These are phyloP conservation scores for Sabuloglossum arenarium DNA, from an alignment of 495 filamentous ascomycete species.

Conservation along the genomic window DNA sequence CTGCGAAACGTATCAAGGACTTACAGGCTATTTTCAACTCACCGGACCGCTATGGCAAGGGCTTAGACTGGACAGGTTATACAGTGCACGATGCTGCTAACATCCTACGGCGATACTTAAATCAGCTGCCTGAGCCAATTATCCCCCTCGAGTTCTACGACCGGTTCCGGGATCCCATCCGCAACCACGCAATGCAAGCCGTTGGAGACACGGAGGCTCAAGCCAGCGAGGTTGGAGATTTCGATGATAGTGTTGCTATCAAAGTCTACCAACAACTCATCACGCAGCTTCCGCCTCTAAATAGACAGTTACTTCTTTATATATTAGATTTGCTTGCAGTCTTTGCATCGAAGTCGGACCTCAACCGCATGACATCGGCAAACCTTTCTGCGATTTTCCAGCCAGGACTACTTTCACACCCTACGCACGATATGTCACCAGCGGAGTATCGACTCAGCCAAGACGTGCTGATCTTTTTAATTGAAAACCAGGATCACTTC, in stretches of 20 bases:
- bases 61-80: slow-evolving; percentile 90
- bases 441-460: slow-evolving; percentile 87
- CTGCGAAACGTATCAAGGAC: slow-evolving; percentile 97
- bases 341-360: slow-evolving; percentile 90
- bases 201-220: slow-evolving; percentile 37
- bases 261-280: slow-evolving; percentile 71
- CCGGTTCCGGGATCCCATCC: slow-evolving; percentile 67
- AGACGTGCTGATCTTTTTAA: slow-evolving; percentile 92
- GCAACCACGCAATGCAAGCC: slow-evolving; percentile 53
- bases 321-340: slow-evolving; percentile 96
- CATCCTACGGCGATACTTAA: slow-evolving; percentile 84
- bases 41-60: slow-evolving; percentile 91
- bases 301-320: slow-evolving; percentile 87
- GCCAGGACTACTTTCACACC: slow-evolving; percentile 86
- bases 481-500: slow-evolving; percentile 87
- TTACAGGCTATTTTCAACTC: slow-evolving; percentile 81
- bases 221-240: slow-evolving; percentile 31
- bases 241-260: slow-evolving; percentile 61
- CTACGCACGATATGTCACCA: slow-evolving; percentile 83
- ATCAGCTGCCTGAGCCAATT: slow-evolving; percentile 86
- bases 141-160: slow-evolving; percentile 90
- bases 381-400: slow-evolving; percentile 98
- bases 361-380: slow-evolving; percentile 86
- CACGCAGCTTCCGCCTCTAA: slow-evolving; percentile 77
- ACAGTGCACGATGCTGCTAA: slow-evolving; percentile 98